These are phyloP conservation scores for Juglanconis oblonga DNA, from an alignment of 2,329 filamentous ascomycete genomes.

Conservation along the genomic window DNA sequence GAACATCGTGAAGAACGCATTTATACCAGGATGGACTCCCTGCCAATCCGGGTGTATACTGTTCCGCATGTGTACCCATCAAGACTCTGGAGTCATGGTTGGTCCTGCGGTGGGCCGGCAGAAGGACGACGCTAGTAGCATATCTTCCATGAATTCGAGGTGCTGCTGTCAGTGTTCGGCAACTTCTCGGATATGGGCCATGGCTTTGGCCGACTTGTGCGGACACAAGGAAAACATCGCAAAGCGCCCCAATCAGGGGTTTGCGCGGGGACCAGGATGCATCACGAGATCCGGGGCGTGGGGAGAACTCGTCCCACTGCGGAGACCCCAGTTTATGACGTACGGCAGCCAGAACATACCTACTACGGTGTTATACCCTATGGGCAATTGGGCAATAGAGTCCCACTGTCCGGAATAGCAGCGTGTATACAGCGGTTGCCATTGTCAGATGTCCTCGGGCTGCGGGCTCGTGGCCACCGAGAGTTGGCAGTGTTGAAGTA, in stretches of 20 bases:
- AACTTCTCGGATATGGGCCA: neutral
- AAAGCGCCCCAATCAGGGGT: conserved; percentile 2
- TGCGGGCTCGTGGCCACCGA: too few species aligned
- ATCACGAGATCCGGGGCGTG: neutral
- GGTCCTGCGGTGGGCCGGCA: neutral
- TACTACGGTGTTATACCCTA: too few species aligned
- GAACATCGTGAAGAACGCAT: neutral
- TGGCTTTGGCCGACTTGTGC: neutral
- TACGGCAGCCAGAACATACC: neutral
- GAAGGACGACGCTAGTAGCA: neutral
- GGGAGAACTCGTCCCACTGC: neutral
- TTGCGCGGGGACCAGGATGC: neutral
- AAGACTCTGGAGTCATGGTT: neutral
- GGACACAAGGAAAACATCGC: neutral
- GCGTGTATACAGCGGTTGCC: too few species aligned
- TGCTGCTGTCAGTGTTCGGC: neutral
- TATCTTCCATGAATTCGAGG: too few species aligned
- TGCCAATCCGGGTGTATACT: neutral
- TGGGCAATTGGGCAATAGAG: too few species aligned
- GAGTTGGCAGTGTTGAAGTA: too few species aligned
- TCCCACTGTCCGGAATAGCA: too few species aligned
- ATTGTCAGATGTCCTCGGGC: too few species aligned
- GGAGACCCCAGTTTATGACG: neutral
- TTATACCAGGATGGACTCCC: neutral
- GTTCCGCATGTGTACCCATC: neutral